A percentile compares a stretch with the other conserved stretches of the same genome.
Conservation (phyloP, 176 grass and related monocot genomes). For the Musa acuminata region DNA sequence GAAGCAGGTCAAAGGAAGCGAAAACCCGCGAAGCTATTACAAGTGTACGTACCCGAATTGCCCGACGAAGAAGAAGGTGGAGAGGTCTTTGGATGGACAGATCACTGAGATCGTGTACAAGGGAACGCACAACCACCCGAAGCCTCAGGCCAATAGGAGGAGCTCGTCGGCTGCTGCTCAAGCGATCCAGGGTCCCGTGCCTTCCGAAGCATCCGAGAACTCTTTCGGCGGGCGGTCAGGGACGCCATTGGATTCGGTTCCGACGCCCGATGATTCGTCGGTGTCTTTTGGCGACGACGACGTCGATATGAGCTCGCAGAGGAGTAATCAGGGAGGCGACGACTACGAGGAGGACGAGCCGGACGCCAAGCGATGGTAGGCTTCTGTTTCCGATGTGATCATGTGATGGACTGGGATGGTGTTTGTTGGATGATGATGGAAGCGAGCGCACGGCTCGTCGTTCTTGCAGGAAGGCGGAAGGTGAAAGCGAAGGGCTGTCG, state of each 20-base stretch:
- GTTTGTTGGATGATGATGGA: no score
- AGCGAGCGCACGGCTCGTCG: not conserved
- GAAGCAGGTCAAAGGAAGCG: conserved; percentile 20
- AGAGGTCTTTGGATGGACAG: conserved; percentile 13
- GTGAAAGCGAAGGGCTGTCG: not conserved
- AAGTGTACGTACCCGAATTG: conserved; percentile 10
- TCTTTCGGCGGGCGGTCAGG: not conserved
- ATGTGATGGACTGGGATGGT: no score
- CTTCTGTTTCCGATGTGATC: no score
- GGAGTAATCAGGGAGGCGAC: not conserved
- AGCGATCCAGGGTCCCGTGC: not conserved
- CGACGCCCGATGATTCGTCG: not conserved
- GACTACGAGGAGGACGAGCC: not conserved
- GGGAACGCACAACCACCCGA: conserved; percentile 17
- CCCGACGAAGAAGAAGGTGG: conserved; percentile 18
- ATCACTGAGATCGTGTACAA: conserved; percentile 22
- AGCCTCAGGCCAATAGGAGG: conserved; percentile 12
- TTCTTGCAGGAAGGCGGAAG: conserved; percentile 8
- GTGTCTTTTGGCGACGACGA: not conserved
- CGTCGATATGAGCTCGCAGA: conserved; percentile 4
- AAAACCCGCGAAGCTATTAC: conserved; percentile 20
- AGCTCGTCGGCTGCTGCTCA: conserved; percentile 6
- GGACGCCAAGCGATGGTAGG: not conserved
- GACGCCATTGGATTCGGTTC: not conserved
- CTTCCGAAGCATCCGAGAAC: conserved; percentile 2